Base-by-base conservation (phyloP, 2,329 filamentous ascomycete species). In the Aquanectria penicillioides region DNA sequence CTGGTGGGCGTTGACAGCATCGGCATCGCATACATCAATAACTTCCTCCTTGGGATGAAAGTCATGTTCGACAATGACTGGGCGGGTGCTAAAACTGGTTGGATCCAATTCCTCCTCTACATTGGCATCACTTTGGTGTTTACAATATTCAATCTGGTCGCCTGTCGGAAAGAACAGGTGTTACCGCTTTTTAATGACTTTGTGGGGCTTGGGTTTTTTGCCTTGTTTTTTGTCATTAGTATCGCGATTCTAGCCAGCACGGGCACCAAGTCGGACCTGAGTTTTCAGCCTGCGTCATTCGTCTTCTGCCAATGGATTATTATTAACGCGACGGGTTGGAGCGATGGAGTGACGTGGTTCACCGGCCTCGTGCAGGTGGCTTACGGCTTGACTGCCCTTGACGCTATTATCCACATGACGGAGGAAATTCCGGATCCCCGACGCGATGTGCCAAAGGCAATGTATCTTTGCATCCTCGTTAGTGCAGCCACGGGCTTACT, bases 391-490 rank as follows among this genome's bases (percentile, higher is more conserved):
- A 66, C 65, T 5, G 84, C 83, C 0, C 86, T 86, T 56, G 84
- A 86, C 65, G 81, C 83, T 0, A 83, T 85, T 31, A 82, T 86
- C 40, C 84, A 86, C 63, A 82, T 86, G 80, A 80, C 83, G 2
- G 83, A 86, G 52, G 83, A 86, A 66, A 82, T 86, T 0, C 83
- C 83, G 0, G 73, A 77, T 3, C 83, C 83, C 5, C 71, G 81
- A 13, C 77, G 73, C 28, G 83, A 83, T 44, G 81, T 78, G 0
- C 83, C 83, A 0, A 75, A 75, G 28, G 78, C 81, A 2, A 84
- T 86, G 64, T 83, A 79, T 66, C 71, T 85, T 20, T 79, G 83
- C 1, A 78, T 86, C 2, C 57, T 80, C 0, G 75, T 77, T 6
- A 78, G 81, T 25, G 80, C 81, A 1, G 48, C 79, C 13, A 81